These are phyloP conservation scores for Albatrellus sp. DNA, from an alignment of 1,284 basidiomycete genomes.

Conservation along the genomic window DNA sequence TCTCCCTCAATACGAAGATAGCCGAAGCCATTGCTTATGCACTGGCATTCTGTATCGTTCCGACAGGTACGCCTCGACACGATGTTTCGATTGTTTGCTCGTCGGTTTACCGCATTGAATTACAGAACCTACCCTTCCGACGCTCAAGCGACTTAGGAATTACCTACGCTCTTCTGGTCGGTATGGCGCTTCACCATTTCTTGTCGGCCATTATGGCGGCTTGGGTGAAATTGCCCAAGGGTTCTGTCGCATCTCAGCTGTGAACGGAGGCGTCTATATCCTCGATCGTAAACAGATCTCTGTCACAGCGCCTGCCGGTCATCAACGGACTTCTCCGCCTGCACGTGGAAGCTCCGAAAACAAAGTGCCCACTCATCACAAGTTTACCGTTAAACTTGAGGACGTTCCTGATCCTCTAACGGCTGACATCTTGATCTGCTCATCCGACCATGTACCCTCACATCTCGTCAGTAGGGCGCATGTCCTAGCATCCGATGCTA, in stretches of 20 bases:
- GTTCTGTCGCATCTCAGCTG: constrained; percentile 83
- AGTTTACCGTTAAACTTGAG: constrained; percentile 40
- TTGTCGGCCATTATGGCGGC: constrained; percentile 92
- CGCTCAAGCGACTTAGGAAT: constrained; percentile 53
- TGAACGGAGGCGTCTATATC: constrained; percentile 77
- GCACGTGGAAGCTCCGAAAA: no score
- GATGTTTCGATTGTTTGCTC: not conserved
- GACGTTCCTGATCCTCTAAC: constrained; percentile 45
- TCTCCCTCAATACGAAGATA: constrained; percentile 48
- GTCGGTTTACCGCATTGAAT: constrained; percentile 4
- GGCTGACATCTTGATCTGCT: constrained; percentile 31
- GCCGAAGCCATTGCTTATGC: constrained; percentile 58
- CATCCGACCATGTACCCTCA: constrained; percentile 22
- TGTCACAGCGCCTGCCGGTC: constrained; percentile 18
- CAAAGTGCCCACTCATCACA: constrained; percentile 12
- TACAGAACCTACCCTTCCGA: constrained; percentile 51
- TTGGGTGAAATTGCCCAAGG: constrained; percentile 88
- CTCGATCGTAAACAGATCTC: constrained; percentile 49
- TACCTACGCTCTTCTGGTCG: constrained; percentile 77
- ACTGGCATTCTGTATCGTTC: constrained; percentile 50
- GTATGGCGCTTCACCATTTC: constrained; percentile 85
- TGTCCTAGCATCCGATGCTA: constrained; percentile 6
- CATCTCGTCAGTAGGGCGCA: constrained; percentile 15
- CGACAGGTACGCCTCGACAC: constrained; percentile 29
- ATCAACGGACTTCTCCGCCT: constrained; percentile 6